phyloP scores from a whole-genome alignment of 139 green algal genomes.

The Tetraselmis chui region DNA sequence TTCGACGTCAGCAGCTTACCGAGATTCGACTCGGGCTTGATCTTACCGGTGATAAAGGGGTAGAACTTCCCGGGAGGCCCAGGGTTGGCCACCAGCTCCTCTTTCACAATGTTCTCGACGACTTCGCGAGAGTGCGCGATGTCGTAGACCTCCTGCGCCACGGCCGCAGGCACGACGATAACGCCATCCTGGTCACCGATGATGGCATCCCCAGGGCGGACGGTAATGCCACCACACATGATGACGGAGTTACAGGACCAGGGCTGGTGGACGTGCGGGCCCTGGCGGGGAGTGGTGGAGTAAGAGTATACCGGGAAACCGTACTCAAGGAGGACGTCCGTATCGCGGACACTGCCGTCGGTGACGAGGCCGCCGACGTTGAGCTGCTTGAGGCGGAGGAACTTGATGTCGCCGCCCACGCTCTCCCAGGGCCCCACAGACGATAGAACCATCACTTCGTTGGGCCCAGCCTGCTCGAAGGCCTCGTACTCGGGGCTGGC shows the following conservation, averaged over 20 bases:
- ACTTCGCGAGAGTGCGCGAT: conserved; percentile 21
- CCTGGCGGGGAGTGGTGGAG: conserved; percentile 19
- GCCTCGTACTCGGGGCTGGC: conserved; percentile 23
- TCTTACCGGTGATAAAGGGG: conserved; percentile 20
- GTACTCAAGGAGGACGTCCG: conserved; percentile 14
- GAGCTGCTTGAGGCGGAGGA: conserved; percentile 16
- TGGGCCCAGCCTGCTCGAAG: conserved; percentile 13
- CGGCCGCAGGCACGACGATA: conserved; percentile 13
- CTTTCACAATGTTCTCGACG: conserved; percentile 21
- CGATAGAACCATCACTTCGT: conserved; percentile 19
- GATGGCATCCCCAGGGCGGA: conserved; percentile 19
- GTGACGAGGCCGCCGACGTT: conserved; percentile 17
- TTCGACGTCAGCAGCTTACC: conserved; percentile 16
- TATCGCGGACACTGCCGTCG: conserved; percentile 21
- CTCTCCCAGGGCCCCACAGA: conserved; percentile 20
- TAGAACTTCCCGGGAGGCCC: conserved; percentile 18
- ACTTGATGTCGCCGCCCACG: conserved; percentile 25
- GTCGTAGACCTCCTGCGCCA: conserved; percentile 24
- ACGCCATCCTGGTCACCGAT: conserved; percentile 22
- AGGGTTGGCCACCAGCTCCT: conserved; percentile 11
- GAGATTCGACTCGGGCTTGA: conserved; percentile 17
- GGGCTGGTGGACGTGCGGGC: conserved; percentile 17
- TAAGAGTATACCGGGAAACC: conserved; percentile 20
- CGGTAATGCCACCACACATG: conserved; percentile 16
- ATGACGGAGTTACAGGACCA: conserved; percentile 19